phyloP scores from a whole-genome alignment of 2,329 filamentous ascomycete genomes.

The Cladosporium sp. region DNA sequence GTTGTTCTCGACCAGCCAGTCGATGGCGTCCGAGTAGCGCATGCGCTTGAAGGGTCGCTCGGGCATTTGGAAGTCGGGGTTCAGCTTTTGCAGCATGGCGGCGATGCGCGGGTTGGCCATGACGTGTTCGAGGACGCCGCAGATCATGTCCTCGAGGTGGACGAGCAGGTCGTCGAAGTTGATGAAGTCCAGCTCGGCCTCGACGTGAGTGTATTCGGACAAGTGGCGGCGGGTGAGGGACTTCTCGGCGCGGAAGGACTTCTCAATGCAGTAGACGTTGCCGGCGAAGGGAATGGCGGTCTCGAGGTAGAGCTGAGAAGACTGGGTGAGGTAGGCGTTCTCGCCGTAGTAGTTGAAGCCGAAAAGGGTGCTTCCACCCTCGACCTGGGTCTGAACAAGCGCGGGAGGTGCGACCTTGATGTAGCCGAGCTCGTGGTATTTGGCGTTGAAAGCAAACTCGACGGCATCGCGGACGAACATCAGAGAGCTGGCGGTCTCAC shows the following conservation, averaged over 20 bases:
- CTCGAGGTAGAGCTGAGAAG: slow-evolving; percentile 95
- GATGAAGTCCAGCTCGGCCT: slow-evolving; percentile 96
- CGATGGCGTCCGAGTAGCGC: slow-evolving; percentile 89
- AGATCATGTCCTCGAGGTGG: slow-evolving; percentile 85
- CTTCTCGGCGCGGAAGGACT: slow-evolving; percentile 98
- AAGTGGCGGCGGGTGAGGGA: slow-evolving; percentile 89
- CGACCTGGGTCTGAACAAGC: slow-evolving; percentile 91
- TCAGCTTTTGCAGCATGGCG: slow-evolving; percentile 74
- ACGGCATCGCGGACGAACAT: slow-evolving; percentile 82
- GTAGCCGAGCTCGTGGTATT: slow-evolving; percentile 72
- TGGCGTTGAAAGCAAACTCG: slow-evolving; percentile 73
- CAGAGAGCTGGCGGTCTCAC: slow-evolving; percentile 76
- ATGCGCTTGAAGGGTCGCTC: slow-evolving; percentile 88
- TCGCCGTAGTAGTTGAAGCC: slow-evolving; percentile 85
- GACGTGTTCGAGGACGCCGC: slow-evolving; percentile 74
- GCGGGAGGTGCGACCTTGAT: slow-evolving; percentile 85
- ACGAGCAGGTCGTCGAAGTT: slow-evolving; percentile 81
- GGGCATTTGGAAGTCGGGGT: slow-evolving; percentile 83
- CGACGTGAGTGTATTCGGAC: slow-evolving; percentile 94
- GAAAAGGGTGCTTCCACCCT: slow-evolving; percentile 90
- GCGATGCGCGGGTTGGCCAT: slow-evolving; percentile 70
- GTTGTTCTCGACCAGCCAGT: slow-evolving; percentile 86
- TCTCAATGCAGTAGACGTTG: slow-evolving; percentile 96
- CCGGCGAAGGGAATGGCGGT: slow-evolving; percentile 86
- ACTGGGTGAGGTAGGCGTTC: slow-evolving; percentile 90